Base-by-base conservation (phyloP, 306 rosid species). In the Quercus parvula region DNA sequence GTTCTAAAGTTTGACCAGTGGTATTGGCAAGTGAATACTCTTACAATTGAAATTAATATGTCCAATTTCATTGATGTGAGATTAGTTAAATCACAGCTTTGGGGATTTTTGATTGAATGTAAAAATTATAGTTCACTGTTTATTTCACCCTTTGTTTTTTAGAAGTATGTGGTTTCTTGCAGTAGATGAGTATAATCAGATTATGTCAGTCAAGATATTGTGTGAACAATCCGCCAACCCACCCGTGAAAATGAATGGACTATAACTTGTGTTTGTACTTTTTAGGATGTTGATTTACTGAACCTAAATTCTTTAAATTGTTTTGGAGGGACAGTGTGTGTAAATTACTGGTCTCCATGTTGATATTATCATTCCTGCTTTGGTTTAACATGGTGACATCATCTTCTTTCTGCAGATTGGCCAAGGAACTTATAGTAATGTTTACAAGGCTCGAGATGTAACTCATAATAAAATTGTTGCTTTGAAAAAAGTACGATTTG, bases 351-450 rank as follows among this genome's bases (percentile, higher is more conserved):
- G 15, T 69, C 54, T 59, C 28, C 9, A 9, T 70, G 20, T 41
- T 71, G 41, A 38, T 73, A 31, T 22, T 83, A 11, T 71, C 52
- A 44, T 38, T 73, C 62, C 3, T 56, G 74, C 20, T 78, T 73
- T 79, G 61, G 52, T 61, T 9, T 73, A 74, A 66, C 79, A 56
- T 70, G 76, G 71, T 84, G 81, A 28, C 69, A 70, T 84, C 64
- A 73, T 84, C 75, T 19, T 69, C 69, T 62, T 72, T 35, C 24
- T 89, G 89, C 92, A 94, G 99, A 92, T 94, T 76, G 97, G 99
- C 30, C 97, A 94, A 84, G 99, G 99, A 79, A 94, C 99, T 55
- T 94, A 94, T 81, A 94, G 99, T 49, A 90, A 79, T 73, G 99
- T 94, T 75, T 94, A 87, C 84, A 94, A 92, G 89, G 99, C 99